Base-by-base conservation (phyloP, 768 basidiomycete species). In the Kwoniella sp. region DNA sequence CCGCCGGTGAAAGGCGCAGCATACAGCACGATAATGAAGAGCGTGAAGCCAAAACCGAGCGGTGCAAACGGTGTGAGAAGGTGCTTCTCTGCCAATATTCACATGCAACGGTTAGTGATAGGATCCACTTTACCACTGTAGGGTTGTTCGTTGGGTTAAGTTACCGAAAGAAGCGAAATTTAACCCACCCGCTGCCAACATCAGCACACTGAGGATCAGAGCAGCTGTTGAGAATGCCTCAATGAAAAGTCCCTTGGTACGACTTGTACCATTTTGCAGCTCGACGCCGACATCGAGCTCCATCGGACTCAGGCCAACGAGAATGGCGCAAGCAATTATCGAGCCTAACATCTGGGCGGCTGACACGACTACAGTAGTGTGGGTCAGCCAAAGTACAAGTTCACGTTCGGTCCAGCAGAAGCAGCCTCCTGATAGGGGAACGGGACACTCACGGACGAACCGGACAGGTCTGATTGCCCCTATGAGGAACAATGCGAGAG, bases 201-300 rank as follows among this genome's bases (percentile, higher is more conserved):
- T 79, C 26, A 79, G 55, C 7, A 79, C 77, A 31, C 67, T 65
- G 8, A 79, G 58, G 3, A 73, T 67, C 51, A 79, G 58, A 20
- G 67, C 71, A 11, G 74, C 69, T 0, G 77, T 79, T 9, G 71
- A 67, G 71, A 79, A 79, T 70, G 74, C 74, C 53, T 79, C 77
- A 55, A 79, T 79, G 62, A 79, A 79, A 0, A 79, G 58, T 4
- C 75, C 77, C 60, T 77, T 69, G 8, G 74, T 69, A 13, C 61
- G 48, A 37, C 50, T 75, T 0, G 77, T 74, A 1, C 75, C 75
- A 51, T 61, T 55, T 13, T 66, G 70, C 7, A 79, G 66, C 26
- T 58, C 52, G 11, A 71, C 71, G 23, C 41, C 50, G n/a, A 72
- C 71, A 17, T 60, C 51, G 26, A 77, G 45, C 20, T 37, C 26